A percentile compares a stretch with the other conserved stretches of the same genome.
Evolutionary conservation across 345 rosid genomes (phyloP).

Genomic region (Gossypium rotundifolium): DNA sequence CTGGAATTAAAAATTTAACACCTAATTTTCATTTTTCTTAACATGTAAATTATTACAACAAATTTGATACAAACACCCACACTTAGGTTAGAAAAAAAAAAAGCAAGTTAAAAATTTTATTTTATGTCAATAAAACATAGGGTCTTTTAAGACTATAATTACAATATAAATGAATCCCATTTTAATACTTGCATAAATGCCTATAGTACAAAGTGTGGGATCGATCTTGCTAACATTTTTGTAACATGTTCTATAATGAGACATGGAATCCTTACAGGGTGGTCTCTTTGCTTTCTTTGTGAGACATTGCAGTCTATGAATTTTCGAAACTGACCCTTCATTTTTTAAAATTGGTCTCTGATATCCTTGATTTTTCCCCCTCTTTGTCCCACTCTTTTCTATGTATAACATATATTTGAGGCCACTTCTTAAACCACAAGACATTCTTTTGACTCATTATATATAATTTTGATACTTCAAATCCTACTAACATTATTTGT

Average conservation of each 20-base stretch:
- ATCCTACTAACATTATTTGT: neutral
- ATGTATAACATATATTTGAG: neutral
- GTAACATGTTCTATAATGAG: neutral
- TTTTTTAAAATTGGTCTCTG: neutral
- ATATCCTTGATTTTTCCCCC: neutral
- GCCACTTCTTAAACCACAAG: neutral
- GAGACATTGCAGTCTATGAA: constrained; percentile 5
- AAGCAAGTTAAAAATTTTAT: neutral
- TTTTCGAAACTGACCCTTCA: neutral
- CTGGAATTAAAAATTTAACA: no score
- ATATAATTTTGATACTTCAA: neutral
- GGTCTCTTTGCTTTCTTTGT: neutral
- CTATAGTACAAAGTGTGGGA: neutral
- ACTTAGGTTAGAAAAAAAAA: no score
- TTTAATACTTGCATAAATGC: neutral
- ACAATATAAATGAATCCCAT: neutral
- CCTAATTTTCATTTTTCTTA: no score
- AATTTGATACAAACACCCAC: no score
- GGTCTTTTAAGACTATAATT: neutral
- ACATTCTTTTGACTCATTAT: neutral
- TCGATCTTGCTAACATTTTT: neutral
- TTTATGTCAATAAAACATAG: neutral
- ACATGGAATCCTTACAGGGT: constrained; percentile 8
- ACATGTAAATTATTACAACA: no score
- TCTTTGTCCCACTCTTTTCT: neutral